Conservation (phyloP, 1,284 basidiomycete genomes). For the Ceratobasidium sp. region DNA sequence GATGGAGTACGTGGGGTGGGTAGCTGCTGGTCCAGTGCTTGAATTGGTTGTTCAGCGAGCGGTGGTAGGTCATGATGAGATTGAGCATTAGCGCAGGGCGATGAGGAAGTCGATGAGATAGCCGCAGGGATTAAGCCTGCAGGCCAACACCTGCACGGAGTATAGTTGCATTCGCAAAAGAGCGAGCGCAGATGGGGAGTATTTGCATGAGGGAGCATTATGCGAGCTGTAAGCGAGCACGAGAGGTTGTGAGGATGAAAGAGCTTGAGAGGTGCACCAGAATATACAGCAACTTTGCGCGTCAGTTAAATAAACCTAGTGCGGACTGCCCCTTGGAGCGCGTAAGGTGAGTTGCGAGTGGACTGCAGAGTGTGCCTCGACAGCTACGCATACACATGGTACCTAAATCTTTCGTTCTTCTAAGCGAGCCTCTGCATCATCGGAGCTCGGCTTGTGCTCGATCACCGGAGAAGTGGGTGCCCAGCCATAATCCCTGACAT, state of each 20-base stretch:
- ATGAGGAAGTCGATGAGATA: not conserved
- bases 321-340: too few species aligned
- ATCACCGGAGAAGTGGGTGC: not conserved
- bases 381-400: too few species aligned
- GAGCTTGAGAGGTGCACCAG: too few species aligned
- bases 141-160: slow-evolving; percentile 35
- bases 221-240: too few species aligned
- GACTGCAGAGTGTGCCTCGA: too few species aligned
- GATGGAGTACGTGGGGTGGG: not conserved
- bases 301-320: too few species aligned
- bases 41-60: not conserved
- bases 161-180: slow-evolving; percentile 38
- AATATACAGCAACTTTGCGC: too few species aligned
- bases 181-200: slow-evolving; percentile 9
- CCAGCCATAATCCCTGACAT: slow-evolving; percentile 18
- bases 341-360: too few species aligned
- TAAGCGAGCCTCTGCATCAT: not conserved
- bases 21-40: not conserved
- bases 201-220: too few species aligned
- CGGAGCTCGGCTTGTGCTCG: not conserved
- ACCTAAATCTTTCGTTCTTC: not conserved
- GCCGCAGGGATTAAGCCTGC: not conserved
- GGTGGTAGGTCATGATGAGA: not conserved
- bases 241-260: too few species aligned
- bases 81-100: not conserved